Percentiles rank a stretch among this genome's conserved stretches.
These are phyloP conservation scores for Ceratocystis colombiana DNA, from an alignment of 2,329 filamentous ascomycete genomes.

Conservation along the genomic window DNA sequence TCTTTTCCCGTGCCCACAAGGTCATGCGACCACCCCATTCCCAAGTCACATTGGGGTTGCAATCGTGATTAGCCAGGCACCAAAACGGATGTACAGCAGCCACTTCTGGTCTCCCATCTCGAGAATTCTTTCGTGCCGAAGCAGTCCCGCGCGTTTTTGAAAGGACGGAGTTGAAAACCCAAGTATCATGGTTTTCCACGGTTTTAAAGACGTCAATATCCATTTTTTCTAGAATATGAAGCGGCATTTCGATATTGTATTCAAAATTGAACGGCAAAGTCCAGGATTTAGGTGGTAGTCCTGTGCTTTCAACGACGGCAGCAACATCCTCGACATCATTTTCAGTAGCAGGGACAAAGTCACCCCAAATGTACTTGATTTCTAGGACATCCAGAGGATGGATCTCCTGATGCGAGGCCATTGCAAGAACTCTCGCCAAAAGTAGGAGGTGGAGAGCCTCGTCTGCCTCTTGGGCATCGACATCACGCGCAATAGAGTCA, in stretches of 20 bases:
- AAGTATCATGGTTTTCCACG: constrained; percentile 54
- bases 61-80: constrained; percentile 95
- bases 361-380: constrained; percentile 60
- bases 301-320: constrained; percentile 16
- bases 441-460: constrained; percentile 54
- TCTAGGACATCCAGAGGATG: constrained; percentile 56
- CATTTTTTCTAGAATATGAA: constrained; percentile 76
- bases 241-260: constrained; percentile 61
- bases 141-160: constrained; percentile 90
- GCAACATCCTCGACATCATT: constrained; percentile 32
- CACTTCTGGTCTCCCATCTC: constrained; percentile 76
- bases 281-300: constrained; percentile 46
- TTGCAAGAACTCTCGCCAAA: constrained; percentile 52
- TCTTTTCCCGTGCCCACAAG: constrained; percentile 51
- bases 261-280: constrained; percentile 70
- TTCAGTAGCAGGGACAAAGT: constrained; percentile 45
- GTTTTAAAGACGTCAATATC: constrained; percentile 63
- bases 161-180: constrained; percentile 85
- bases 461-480: constrained; percentile 48
- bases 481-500: constrained; percentile 55
- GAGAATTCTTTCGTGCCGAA: constrained; percentile 66
- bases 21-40: constrained; percentile 77
- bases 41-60: constrained; percentile 90
- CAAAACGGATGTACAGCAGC: constrained; percentile 90
- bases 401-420: constrained; percentile 49